phyloP scores from a whole-genome alignment of 495 filamentous ascomycete genomes.

The Aspergillus indologenus region DNA sequence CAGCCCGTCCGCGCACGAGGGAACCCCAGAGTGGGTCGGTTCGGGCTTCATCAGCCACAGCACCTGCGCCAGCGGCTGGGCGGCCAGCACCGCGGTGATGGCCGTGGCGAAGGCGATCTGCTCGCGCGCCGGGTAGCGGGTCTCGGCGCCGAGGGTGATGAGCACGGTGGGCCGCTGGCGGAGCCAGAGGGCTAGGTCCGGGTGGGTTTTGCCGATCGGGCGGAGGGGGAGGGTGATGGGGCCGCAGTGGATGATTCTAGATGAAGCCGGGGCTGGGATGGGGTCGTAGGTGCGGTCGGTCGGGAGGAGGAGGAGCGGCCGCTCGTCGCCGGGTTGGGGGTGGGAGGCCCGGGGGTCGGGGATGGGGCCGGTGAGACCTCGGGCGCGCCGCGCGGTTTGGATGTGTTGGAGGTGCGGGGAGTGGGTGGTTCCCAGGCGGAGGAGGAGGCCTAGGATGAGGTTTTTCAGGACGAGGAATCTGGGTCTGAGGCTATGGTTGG shows the following conservation, averaged over 20 bases:
- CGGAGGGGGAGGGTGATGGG: slow-evolving; percentile 21
- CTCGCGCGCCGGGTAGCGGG: slow-evolving; percentile 9
- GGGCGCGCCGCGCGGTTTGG: too few species aligned
- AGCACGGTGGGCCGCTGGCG: slow-evolving; percentile 31
- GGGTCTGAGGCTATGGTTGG: too few species aligned
- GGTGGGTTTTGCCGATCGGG: slow-evolving; percentile 18
- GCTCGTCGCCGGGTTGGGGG: too few species aligned
- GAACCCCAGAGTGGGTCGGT: too few species aligned
- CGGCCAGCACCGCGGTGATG: slow-evolving; percentile 27
- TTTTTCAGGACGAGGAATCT: background rate
- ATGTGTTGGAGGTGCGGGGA: too few species aligned
- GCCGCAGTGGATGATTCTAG: slow-evolving; percentile 19
- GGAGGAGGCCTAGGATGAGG: too few species aligned
- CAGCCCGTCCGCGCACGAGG: too few species aligned
- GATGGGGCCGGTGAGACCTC: too few species aligned
- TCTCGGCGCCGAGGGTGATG: slow-evolving; percentile 35
- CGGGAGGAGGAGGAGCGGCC: slow-evolving; percentile 11
- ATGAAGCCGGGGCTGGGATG: slow-evolving; percentile 15
- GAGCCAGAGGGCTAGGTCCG: slow-evolving; percentile 36
- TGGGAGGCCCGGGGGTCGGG: too few species aligned
- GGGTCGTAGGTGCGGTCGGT: slow-evolving; percentile 14
- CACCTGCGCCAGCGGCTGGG: slow-evolving; percentile 29
- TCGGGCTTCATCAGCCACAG: slow-evolving; percentile 50
- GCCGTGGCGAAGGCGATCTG: slow-evolving; percentile 34
- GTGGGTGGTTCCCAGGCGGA: too few species aligned